Percentiles rank a stretch among this genome's conserved stretches.
Conservation (phyloP, 306 rosid genomes). For the Cyclanthera cordifolia region DNA sequence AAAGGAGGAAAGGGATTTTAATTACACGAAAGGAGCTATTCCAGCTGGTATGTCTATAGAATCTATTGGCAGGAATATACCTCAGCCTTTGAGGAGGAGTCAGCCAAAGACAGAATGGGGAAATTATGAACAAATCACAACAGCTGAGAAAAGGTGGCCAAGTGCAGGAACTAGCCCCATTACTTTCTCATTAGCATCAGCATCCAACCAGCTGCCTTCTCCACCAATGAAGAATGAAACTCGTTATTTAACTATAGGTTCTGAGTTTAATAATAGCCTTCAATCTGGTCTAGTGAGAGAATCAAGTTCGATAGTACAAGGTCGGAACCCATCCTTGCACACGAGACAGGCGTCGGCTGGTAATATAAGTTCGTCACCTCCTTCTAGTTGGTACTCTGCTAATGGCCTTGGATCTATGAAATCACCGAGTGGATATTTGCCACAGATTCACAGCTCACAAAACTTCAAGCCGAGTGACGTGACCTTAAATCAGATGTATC, state of each 20-base stretch:
- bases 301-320: constrained; percentile 58
- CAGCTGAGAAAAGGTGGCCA: constrained; percentile 65
- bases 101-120: constrained; percentile 74
- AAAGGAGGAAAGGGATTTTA: constrained; percentile 69
- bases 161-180: constrained; percentile 43
- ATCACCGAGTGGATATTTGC: constrained; percentile 48
- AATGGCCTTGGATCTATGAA: constrained; percentile 42
- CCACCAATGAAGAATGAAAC: constrained; percentile 53
- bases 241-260: constrained; percentile 43
- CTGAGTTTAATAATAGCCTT: constrained; percentile 45
- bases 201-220: constrained; percentile 40
- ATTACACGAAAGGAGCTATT: constrained; percentile 56
- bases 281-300: constrained; percentile 60
- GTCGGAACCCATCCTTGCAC: constrained; percentile 57
- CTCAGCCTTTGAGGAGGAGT: constrained; percentile 46
- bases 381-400: constrained; percentile 62
- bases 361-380: constrained; percentile 59
- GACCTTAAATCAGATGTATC: constrained; percentile 58
- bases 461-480: constrained; percentile 45
- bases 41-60: constrained; percentile 45
- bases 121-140: constrained; percentile 44
- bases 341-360: constrained; percentile 41
- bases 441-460: constrained; percentile 46
- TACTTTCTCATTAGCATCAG: constrained; percentile 14
- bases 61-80: constrained; percentile 33